These are phyloP conservation scores for Arthrobotrys musiformis DNA, from an alignment of 2,329 filamentous ascomycete species.

Conservation along the genomic window DNA sequence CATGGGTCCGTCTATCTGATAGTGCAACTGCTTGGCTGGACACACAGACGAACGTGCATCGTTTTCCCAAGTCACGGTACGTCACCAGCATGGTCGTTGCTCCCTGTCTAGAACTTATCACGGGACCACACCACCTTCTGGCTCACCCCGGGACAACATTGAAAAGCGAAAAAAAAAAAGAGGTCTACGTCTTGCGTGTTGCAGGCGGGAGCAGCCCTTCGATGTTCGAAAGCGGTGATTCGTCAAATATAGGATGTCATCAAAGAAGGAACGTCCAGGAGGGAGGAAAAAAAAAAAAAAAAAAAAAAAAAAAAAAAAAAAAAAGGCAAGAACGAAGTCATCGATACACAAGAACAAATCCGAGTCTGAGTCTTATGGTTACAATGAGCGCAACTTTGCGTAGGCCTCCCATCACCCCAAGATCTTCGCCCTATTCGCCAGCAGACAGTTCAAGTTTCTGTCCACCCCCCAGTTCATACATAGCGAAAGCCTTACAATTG, in stretches of 20 bases:
- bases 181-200: slow-evolving; percentile 20
- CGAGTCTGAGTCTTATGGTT: slow-evolving; percentile 34
- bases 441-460: not conserved
- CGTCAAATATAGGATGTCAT: slow-evolving; percentile 25
- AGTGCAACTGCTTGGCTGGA: slow-evolving; percentile 1
- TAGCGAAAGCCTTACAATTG: slow-evolving; percentile 32
- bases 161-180: not conserved
- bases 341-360: not conserved
- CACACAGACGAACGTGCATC: slow-evolving; percentile 20
- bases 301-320: slow-evolving; percentile 4
- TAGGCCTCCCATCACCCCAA: slow-evolving; percentile 5
- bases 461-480: not conserved
- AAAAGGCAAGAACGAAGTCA: not conserved
- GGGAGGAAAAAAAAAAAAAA: too few relatives aligned
- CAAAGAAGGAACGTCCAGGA: too few relatives aligned
- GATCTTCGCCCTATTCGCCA: slow-evolving; percentile 17
- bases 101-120: slow-evolving; percentile 50
- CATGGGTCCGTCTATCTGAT: slow-evolving; percentile 44
- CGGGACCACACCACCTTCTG: slow-evolving; percentile 39
- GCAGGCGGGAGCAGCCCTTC: slow-evolving; percentile 14
- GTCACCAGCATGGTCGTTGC: slow-evolving; percentile 37
- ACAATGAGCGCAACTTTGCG: slow-evolving; percentile 33
- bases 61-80: slow-evolving; percentile 41
- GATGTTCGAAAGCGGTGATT: slow-evolving; percentile 34
- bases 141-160: not conserved